Conservation (phyloP, 345 rosid genomes). For the Rhodamnia rubescens region DNA sequence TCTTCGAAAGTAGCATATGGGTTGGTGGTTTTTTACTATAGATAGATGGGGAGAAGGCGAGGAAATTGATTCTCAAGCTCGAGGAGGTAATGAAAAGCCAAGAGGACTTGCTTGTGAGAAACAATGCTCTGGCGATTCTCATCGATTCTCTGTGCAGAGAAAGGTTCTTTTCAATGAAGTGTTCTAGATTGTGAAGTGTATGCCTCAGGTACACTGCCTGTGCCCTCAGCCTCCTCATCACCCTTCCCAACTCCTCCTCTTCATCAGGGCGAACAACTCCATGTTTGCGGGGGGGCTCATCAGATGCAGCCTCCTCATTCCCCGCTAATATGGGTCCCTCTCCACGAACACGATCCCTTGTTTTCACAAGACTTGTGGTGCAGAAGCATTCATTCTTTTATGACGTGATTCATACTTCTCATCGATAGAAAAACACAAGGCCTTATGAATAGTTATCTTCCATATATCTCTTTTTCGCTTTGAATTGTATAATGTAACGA, state of each 20-base stretch:
- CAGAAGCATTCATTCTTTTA: too few relatives aligned
- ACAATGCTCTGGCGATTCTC: conserved; percentile 53
- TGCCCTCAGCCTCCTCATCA: background rate
- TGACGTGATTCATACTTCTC: too few relatives aligned
- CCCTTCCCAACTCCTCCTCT: background rate
- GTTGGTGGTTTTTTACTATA: conserved; percentile 39
- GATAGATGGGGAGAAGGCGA: conserved; percentile 26
- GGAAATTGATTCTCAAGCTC: conserved; percentile 35
- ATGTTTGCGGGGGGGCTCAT: background rate
- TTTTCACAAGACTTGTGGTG: background rate
- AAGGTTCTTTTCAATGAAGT: conserved; percentile 43
- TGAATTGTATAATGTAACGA: too few relatives aligned
- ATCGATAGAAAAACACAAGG: too few relatives aligned
- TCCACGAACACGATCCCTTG: background rate
- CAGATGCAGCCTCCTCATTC: background rate
- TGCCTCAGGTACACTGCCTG: conserved; percentile 29
- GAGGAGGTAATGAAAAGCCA: conserved; percentile 38
- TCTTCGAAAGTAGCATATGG: conserved; percentile 49
- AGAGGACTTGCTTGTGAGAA: conserved; percentile 21
- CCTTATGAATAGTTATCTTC: too few relatives aligned
- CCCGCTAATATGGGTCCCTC: background rate
- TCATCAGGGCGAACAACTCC: background rate
- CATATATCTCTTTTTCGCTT: too few relatives aligned
- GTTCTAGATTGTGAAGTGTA: conserved; percentile 48
- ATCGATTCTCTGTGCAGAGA: conserved; percentile 50